These are phyloP conservation scores for Atalantia buxifolia DNA, from an alignment of 345 rosid genomes.

Conservation along the genomic window DNA sequence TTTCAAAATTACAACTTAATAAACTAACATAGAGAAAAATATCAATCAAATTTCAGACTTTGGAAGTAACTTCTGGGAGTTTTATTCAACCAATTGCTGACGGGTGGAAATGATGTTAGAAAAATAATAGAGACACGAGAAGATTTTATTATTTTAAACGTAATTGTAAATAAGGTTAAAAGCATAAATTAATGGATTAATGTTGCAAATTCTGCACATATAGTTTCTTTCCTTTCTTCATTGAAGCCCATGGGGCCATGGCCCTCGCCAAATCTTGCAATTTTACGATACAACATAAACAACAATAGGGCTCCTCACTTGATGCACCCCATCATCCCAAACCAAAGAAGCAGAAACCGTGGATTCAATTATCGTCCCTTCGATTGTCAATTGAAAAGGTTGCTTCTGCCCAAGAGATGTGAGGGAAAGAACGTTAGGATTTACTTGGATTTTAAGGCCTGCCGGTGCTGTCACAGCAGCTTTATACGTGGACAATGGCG, in stretches of 20 bases:
- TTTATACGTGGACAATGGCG: conserved; percentile 20
- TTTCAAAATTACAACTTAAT: too few species aligned
- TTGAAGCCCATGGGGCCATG: neutral
- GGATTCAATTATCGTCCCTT: conserved; percentile 6
- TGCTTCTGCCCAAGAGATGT: conserved; percentile 17
- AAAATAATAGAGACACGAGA: too few species aligned
- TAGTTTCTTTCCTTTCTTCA: neutral
- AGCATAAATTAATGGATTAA: too few species aligned
- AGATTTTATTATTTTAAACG: too few species aligned
- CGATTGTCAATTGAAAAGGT: conserved; percentile 16
- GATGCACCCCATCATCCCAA: conserved; percentile 35
- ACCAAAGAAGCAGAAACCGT: conserved; percentile 22
- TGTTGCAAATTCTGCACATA: too few species aligned
- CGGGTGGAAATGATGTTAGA: too few species aligned
- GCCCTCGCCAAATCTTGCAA: neutral
- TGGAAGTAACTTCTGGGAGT: too few species aligned
- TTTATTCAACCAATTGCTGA: too few species aligned
- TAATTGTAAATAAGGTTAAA: too few species aligned
- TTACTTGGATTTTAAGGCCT: conserved; percentile 19
- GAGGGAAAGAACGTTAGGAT: conserved; percentile 17
- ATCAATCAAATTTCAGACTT: too few species aligned
- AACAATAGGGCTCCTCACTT: conserved; percentile 35
- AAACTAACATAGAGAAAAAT: too few species aligned
- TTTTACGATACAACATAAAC: neutral
- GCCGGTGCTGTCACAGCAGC: conserved; percentile 11